A percentile compares a stretch with the other conserved stretches of the same genome.
Conservation (phyloP, 1,284 basidiomycete species). For the Cutaneotrichosporon cutaneum region DNA sequence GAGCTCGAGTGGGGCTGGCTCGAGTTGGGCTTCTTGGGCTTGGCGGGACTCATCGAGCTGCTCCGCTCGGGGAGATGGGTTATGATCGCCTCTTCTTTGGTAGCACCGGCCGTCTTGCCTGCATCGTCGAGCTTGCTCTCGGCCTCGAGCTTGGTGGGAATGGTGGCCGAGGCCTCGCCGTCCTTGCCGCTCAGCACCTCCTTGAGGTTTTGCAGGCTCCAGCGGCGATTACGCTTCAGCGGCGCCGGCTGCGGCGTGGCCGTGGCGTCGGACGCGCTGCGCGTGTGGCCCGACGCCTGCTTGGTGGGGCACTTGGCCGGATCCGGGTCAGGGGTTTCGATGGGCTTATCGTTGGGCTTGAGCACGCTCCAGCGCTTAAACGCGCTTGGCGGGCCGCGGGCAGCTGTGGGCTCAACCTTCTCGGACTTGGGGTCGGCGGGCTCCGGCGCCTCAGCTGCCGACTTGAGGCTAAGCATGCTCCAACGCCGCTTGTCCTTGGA, state of each 20-base stretch:
- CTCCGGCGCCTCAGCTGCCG: not conserved
- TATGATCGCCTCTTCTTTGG: not conserved
- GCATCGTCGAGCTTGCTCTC: not conserved
- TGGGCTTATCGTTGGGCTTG: not conserved
- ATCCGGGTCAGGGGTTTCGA: no score
- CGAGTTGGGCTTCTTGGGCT: conserved; percentile 1
- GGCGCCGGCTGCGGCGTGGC: not conserved
- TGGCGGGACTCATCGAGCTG: not conserved
- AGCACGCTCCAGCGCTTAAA: conserved; percentile 7
- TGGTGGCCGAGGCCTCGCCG: not conserved
- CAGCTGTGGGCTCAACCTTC: not conserved
- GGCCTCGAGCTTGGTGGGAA: not conserved
- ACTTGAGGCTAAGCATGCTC: conserved; percentile 6
- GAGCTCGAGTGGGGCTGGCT: no score
- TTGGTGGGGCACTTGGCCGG: not conserved
- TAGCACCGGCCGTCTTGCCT: not conserved
- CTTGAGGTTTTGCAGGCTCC: conserved; percentile 1
- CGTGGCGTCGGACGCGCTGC: not conserved
- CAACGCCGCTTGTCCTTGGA: not conserved
- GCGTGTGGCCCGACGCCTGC: not conserved
- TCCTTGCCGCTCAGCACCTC: not conserved
- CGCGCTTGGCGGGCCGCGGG: not conserved
- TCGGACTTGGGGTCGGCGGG: not conserved
- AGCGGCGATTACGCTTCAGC: not conserved
- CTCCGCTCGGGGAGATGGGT: not conserved